phyloP scores from a whole-genome alignment of 257 asterid genomes.

The Misopates orontium region DNA sequence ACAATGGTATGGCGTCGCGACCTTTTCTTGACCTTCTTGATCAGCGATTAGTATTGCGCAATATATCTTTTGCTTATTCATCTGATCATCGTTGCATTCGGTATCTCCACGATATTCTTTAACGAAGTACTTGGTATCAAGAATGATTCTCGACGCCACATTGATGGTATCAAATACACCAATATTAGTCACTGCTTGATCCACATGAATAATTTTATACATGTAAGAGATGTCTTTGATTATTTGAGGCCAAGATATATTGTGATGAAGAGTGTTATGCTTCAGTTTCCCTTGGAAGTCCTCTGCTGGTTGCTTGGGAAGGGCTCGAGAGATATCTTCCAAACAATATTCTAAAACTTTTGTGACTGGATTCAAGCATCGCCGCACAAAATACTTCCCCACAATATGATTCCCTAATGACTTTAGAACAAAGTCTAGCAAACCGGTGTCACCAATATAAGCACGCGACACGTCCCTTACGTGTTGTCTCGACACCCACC shows the following conservation, averaged over 20 bases:
- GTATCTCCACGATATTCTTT: conserved; percentile 49
- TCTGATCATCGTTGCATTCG: conserved; percentile 21
- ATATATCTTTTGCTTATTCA: conserved; percentile 35
- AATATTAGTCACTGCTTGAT: not conserved
- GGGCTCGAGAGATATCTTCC: conserved; percentile 68
- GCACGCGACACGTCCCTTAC: conserved; percentile 86
- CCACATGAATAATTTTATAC: conserved; percentile 49
- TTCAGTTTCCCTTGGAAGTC: too few species aligned
- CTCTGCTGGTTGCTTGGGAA: conserved; percentile 53
- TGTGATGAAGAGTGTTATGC: conserved; percentile 14
- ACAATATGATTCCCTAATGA: conserved; percentile 91
- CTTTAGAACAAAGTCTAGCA: conserved; percentile 89
- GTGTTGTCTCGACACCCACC: conserved; percentile 91
- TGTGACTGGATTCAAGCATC: conserved; percentile 88
- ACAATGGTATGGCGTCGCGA: conserved; percentile 52
- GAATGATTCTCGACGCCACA: conserved; percentile 67
- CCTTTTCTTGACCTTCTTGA: conserved; percentile 14
- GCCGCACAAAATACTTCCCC: conserved; percentile 78
- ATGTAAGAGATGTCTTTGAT: conserved; percentile 59
- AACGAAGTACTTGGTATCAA: conserved; percentile 61
- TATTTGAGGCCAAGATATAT: conserved; percentile 66
- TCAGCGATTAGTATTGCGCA: conserved; percentile 43
- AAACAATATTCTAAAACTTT: conserved; percentile 85
- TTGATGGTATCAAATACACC: conserved; percentile 37
- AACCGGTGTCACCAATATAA: conserved; percentile 89